Base-by-base conservation (phyloP, 2,329 filamentous ascomycete genomes). In the Meredithiella fracta region DNA sequence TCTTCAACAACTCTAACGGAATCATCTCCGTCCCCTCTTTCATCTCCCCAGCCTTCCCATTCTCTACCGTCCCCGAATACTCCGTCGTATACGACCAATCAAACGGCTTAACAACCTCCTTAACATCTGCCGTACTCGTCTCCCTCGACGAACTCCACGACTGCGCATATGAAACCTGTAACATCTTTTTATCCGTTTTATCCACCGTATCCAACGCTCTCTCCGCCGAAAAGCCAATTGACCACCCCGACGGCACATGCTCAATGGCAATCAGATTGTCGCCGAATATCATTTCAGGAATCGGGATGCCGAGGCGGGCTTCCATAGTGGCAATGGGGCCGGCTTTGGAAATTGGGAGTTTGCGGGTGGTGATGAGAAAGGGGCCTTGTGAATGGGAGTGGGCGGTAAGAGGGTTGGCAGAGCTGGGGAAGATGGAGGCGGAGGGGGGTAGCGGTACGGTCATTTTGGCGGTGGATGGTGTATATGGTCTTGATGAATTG, bases 251-350 rank as follows among this genome's bases (percentile, higher is more conserved):
- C 20, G 77, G 75, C n/a, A 71, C 60, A 70, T 97, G 88, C 54
- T 81, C 74, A 59, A 98, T 76, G 5, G 79, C 72, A 42, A 94
- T 82, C 58, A 85, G 73, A 68, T 98, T 98, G 73, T 98, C 90
- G 60, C 92, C 92, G 66, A 98, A 98, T 61, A 98, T 98, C 92
- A 98, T 98, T 72, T 98, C 92, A 7, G 92, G 92, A 42, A 91
- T 80, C 17, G 91, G 82, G 65, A 98, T 96, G 29, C 83, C 82
- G 55, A 98, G 76, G 60, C 78, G 80, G 57, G 76, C 74, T 42
- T 83, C 82, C 80, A 98, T 86, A 38, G 79, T 79, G 65, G 95
- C 89, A 65, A 98, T 97, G 53, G 89, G 86, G 4, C 78, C 85
- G 49, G 90, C 82, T 69, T 95, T 96, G 63, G 94, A 85, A 68